Conservation (phyloP, 129 eudicot genomes). For the Lonicera japonica region DNA sequence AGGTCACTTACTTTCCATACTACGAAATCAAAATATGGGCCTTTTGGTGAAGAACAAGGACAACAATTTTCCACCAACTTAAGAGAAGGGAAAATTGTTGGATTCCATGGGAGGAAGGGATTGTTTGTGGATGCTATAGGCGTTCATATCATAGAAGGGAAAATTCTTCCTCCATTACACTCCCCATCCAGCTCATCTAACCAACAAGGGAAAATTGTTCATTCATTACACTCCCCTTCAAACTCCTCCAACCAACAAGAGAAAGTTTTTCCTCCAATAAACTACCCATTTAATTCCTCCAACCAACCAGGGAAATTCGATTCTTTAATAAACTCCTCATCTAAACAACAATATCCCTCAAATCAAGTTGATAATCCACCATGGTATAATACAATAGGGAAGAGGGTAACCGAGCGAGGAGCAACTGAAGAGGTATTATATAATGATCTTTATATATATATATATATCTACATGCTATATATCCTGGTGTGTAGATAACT, state of each 20-base stretch:
- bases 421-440: constrained; percentile 31
- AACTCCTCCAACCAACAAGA: background rate
- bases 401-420: constrained; percentile 11
- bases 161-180: constrained; percentile 12
- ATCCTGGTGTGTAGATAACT: background rate
- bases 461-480: too few species aligned
- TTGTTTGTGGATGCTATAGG: constrained; percentile 52
- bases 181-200: constrained; percentile 4
- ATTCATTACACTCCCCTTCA: background rate
- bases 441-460: background rate
- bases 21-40: constrained; percentile 45
- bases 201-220: background rate
- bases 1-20: constrained; percentile 57
- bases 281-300: background rate
- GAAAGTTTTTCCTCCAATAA: background rate
- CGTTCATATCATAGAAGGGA: constrained; percentile 47
- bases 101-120: constrained; percentile 66
- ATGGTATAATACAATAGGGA: constrained; percentile 27
- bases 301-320: background rate
- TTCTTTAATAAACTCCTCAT: background rate
- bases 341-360: constrained; percentile 3
- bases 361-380: constrained; percentile 11
- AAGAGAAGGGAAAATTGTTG: constrained; percentile 42
- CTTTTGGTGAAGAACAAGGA: constrained; percentile 60
- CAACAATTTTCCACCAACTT: constrained; percentile 33